phyloP scores from a whole-genome alignment of 257 asterid genomes.

The Scutellaria minor region DNA sequence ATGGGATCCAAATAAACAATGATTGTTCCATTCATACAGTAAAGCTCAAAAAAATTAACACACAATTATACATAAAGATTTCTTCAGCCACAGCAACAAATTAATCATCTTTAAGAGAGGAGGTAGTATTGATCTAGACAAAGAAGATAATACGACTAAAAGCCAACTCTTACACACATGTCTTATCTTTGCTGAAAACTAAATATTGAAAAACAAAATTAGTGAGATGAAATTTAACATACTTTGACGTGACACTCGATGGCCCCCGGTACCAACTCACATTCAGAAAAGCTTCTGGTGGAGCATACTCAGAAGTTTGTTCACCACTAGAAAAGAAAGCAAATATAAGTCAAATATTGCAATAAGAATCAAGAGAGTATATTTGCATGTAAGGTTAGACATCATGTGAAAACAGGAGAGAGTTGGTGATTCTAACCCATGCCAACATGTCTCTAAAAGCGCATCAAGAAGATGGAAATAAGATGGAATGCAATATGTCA shows the following conservation, averaged over 20 bases:
- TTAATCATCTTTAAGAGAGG: constrained; percentile 10
- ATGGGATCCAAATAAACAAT: neutral
- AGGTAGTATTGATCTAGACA: constrained; percentile 11
- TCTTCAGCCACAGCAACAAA: constrained; percentile 27
- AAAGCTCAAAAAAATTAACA: constrained; percentile 14
- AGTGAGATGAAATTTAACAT: constrained; percentile 42
- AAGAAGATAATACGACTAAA: constrained; percentile 10
- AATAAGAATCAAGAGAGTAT: constrained; percentile 25
- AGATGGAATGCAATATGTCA: constrained; percentile 27
- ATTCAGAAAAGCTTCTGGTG: constrained; percentile 94
- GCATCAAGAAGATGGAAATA: neutral
- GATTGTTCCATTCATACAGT: constrained; percentile 4
- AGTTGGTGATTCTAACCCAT: constrained; percentile 24
- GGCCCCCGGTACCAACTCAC: constrained; percentile 85
- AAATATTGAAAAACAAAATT: constrained; percentile 17
- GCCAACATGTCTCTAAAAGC: neutral
- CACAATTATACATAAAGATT: neutral
- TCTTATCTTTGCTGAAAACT: constrained; percentile 26
- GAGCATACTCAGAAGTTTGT: constrained; percentile 90
- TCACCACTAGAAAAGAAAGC: constrained; percentile 62
- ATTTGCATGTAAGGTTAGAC: constrained; percentile 23
- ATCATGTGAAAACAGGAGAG: constrained; percentile 2
- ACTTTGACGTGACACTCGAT: constrained; percentile 69
- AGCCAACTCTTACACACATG: constrained; percentile 2
- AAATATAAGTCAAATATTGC: constrained; percentile 22